phyloP scores from a whole-genome alignment of 2,329 filamentous ascomycete species.

The Juglanconis oblonga region DNA sequence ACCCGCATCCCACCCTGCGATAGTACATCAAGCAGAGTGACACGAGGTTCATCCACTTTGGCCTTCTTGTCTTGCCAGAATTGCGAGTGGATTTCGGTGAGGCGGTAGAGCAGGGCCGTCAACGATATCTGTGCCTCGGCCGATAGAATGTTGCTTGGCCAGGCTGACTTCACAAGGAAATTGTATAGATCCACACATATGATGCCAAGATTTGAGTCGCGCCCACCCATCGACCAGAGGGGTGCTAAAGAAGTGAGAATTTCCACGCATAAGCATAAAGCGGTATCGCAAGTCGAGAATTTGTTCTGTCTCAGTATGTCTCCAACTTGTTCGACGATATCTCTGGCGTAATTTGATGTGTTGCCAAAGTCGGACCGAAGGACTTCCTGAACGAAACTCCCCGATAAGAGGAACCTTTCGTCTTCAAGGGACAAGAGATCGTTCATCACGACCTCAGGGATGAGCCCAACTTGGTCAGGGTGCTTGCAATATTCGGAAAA shows the following conservation, averaged over 20 bases:
- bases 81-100: slow-evolving; percentile 64
- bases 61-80: slow-evolving; percentile 56
- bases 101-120: slow-evolving; percentile 63
- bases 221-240: slow-evolving; percentile 60
- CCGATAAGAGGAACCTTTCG: slow-evolving; percentile 53
- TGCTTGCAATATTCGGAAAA: slow-evolving; percentile 42
- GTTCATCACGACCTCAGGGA: slow-evolving; percentile 51
- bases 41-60: slow-evolving; percentile 34
- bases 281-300: slow-evolving; percentile 72
- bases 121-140: slow-evolving; percentile 65
- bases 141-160: slow-evolving; percentile 69
- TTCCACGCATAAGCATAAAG: slow-evolving; percentile 64
- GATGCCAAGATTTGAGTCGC: slow-evolving; percentile 52
- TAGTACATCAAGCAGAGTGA: slow-evolving; percentile 45
- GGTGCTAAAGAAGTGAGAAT: slow-evolving; percentile 62
- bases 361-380: slow-evolving; percentile 53
- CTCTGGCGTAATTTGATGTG: slow-evolving; percentile 42
- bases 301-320: slow-evolving; percentile 52
- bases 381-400: slow-evolving; percentile 48
- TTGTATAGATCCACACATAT: slow-evolving; percentile 74
- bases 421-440: slow-evolving; percentile 46
- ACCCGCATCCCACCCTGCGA: slow-evolving; percentile 63
- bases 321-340: slow-evolving; percentile 50
- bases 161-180: slow-evolving; percentile 67
- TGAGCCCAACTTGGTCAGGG: slow-evolving; percentile 41